Percentiles rank a stretch among this genome's conserved stretches.
These are phyloP conservation scores for Lagenaria siceraria DNA, from an alignment of 306 rosid species.

Conservation along the genomic window DNA sequence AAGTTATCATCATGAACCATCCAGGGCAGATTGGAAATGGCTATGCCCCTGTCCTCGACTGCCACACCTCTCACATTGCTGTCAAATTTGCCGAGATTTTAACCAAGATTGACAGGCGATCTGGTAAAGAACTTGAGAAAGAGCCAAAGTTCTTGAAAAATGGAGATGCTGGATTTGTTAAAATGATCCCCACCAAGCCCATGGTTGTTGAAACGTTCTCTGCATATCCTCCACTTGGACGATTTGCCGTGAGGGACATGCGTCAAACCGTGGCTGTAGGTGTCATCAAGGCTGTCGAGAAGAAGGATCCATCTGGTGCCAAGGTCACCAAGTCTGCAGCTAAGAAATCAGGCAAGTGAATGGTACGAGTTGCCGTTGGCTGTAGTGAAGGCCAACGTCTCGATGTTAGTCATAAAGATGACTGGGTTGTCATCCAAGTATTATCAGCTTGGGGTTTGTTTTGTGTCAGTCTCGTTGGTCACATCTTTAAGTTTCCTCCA, in stretches of 20 bases:
- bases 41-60: constrained; percentile 82
- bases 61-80: constrained; percentile 86
- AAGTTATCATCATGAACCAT: constrained; percentile 87
- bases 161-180: constrained; percentile 71
- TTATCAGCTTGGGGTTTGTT: not conserved
- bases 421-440: constrained; percentile 7
- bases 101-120: constrained; percentile 86
- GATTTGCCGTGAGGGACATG: constrained; percentile 91
- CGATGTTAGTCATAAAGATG: constrained; percentile 1
- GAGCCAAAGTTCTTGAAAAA: constrained; percentile 86
- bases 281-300: constrained; percentile 75
- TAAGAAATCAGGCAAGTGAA: constrained; percentile 63
- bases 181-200: constrained; percentile 87
- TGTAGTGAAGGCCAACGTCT: not conserved
- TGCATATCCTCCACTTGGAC: constrained; percentile 74
- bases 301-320: constrained; percentile 70
- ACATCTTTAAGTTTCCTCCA: constrained; percentile 18
- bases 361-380: constrained; percentile 13
- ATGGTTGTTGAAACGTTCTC: constrained; percentile 91
- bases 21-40: constrained; percentile 93
- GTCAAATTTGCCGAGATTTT: constrained; percentile 61
- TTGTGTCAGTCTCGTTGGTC: not conserved
- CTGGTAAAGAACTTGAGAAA: constrained; percentile 83
- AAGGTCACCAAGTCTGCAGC: constrained; percentile 70
- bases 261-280: constrained; percentile 94